Evolutionary conservation across 2,329 filamentous ascomycete genomes (phyloP), one percentile per base, ranked within the genome.

Genomic region (Beauveria pseudobassiana): DNA sequence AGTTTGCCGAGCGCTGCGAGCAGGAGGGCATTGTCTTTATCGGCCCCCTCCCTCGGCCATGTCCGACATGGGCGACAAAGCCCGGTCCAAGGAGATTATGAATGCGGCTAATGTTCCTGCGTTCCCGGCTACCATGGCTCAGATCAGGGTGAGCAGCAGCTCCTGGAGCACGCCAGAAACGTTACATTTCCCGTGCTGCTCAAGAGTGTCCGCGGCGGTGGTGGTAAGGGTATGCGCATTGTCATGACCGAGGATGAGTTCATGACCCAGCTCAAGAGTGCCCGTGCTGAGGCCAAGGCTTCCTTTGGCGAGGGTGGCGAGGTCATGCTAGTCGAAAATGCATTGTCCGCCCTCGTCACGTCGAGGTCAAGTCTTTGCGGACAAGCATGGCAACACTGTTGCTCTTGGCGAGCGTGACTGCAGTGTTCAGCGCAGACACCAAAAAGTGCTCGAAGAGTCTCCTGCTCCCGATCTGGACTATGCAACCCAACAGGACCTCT

Each of bases 71-170:
- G 93, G 93, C 55, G 91, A 96, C 77, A 96, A 97, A 78, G 92
- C 88, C 61, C 82, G 89, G 63, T 95, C 90, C 58, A 99, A 99
- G 75, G 90, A 96, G 72, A 97, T 99, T 71, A 98, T 99, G 95
- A 91, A 85, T 40, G 86, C 86, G 5, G 93, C 95, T n/a, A 91
- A 92, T 9, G 95, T 99, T 3, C 93, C 5, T 98, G 95, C 70
- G 95, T 99, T 54, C 95, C 95, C 0, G 95, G 95, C 0, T 99
- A 99, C 70, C 95, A 98, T 72, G 95, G 95, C 20, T 70, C 81
- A 1, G 90, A 96, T 58, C 95, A 99, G 76, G 85, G 88, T 54
- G 80, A 82, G 52, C 73, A 77, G 61, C 75, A 84, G 66, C 73
- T 88, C 28, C 72, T 91, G 61, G 77, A 79, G 10, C 86, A 93